Evolutionary conservation across 73 alveolate species (phyloP).

Genomic region (Paramecium tetraurelia): DNA sequence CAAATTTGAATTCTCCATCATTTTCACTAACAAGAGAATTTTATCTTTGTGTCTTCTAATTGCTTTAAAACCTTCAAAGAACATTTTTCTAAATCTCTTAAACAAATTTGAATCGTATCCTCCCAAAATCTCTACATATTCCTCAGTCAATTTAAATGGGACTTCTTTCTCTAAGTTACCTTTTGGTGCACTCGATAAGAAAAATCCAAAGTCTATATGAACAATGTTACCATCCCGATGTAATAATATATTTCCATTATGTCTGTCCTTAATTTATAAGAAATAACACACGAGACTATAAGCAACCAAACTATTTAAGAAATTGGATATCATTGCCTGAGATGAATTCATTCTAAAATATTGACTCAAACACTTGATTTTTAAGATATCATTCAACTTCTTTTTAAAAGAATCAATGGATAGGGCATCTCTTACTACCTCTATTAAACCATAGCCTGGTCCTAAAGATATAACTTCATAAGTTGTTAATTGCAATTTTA

Average conservation of each 20-base stretch:
- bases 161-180: constrained; percentile 93
- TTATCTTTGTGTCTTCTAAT: constrained; percentile 80
- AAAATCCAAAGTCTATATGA: constrained; percentile 95
- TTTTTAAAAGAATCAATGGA: constrained; percentile 85
- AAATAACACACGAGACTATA: constrained; percentile 86
- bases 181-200: constrained; percentile 86
- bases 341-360: constrained; percentile 60
- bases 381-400: constrained; percentile 3
- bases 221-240: constrained; percentile 92
- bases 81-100: constrained; percentile 49
- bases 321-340: constrained; percentile 62
- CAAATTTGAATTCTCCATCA: constrained; percentile 83
- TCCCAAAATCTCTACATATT: constrained; percentile 87
- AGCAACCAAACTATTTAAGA: constrained; percentile 68
- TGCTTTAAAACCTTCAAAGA: constrained; percentile 58
- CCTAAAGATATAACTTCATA: constrained; percentile 92
- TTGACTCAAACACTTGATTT: constrained; percentile 60
- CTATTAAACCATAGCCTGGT: constrained; percentile 86
- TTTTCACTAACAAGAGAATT: constrained; percentile 84
- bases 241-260: constrained; percentile 91
- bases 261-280: constrained; percentile 93
- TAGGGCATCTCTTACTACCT: constrained; percentile 78
- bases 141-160: constrained; percentile 93
- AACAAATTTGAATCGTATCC: constrained; percentile 73
- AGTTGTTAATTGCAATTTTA: constrained; percentile 70